These are phyloP conservation scores for Dothistroma septosporum DNA, from an alignment of 2,329 filamentous ascomycete species.

Conservation along the genomic window DNA sequence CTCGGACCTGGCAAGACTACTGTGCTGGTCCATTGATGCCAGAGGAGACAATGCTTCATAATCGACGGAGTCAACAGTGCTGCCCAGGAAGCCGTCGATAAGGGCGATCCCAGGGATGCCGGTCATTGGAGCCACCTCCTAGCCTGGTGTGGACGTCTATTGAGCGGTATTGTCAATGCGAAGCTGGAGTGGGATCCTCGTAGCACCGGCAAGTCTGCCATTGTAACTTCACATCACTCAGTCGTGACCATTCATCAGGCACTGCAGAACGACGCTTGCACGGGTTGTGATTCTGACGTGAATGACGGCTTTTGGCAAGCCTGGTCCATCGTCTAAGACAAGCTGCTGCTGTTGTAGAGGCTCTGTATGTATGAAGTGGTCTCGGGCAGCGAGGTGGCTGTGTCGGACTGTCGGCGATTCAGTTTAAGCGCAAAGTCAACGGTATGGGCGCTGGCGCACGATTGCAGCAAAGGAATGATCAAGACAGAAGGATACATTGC, in stretches of 20 bases:
- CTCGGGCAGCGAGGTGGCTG: no score
- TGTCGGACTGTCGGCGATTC: no score
- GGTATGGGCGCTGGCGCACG: no score
- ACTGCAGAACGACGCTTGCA: not conserved
- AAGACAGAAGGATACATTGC: no score
- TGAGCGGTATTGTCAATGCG: not conserved
- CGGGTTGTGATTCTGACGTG: no score
- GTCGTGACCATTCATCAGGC: not conserved
- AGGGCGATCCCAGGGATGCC: not conserved
- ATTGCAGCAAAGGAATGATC: no score
- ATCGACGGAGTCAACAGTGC: not conserved
- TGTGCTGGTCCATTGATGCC: not conserved
- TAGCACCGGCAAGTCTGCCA: not conserved
- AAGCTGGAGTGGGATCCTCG: not conserved
- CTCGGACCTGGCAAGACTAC: not conserved
- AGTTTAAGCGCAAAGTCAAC: no score
- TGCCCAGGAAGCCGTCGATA: not conserved
- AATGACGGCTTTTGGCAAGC: no score
- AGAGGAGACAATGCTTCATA: not conserved
- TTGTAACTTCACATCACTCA: not conserved
- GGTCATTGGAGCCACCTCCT: not conserved
- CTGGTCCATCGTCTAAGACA: no score
- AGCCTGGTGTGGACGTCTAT: not conserved
- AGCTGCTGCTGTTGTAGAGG: no score
- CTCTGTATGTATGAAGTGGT: no score